Evolutionary conservation across 495 filamentous ascomycete genomes (phyloP).

Genomic region (Aspergillus incahuasiensis): DNA sequence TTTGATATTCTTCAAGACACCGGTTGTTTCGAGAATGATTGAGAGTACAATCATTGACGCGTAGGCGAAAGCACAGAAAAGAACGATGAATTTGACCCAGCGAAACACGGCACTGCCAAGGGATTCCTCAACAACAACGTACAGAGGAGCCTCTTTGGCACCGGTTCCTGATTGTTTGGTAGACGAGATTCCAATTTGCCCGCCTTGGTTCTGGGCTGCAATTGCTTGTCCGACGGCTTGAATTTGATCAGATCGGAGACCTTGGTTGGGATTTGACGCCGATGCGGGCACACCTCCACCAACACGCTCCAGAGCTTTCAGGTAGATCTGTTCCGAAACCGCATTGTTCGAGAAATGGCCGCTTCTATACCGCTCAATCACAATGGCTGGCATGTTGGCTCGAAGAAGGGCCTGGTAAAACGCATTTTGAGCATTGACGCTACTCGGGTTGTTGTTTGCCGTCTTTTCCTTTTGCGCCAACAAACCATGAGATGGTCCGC

Average conservation of each 20-base stretch:
- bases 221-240: constrained; percentile 86
- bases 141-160: constrained; percentile 72
- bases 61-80: constrained; percentile 72
- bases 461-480: constrained; percentile 75
- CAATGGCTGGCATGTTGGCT: constrained; percentile 86
- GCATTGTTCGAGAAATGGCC: constrained; percentile 76
- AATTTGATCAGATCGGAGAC: constrained; percentile 58
- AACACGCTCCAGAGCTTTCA: constrained; percentile 65
- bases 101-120: constrained; percentile 73
- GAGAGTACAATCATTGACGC: constrained; percentile 68
- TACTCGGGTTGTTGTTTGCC: constrained; percentile 86
- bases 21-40: constrained; percentile 72
- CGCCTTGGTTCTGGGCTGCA: constrained; percentile 66
- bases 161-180: constrained; percentile 52
- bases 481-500: constrained; percentile 51
- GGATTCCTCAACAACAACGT: constrained; percentile 95
- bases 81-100: constrained; percentile 81
- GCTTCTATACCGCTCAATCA: constrained; percentile 82
- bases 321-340: constrained; percentile 67
- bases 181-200: constrained; percentile 48
- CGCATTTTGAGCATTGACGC: constrained; percentile 78
- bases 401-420: constrained; percentile 90
- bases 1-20: constrained; percentile 70
- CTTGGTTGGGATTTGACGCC: constrained; percentile 29
- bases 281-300: constrained; percentile 49